phyloP scores from a whole-genome alignment of 2,329 filamentous ascomycete species.

The Ceratocystis alfenasii region DNA sequence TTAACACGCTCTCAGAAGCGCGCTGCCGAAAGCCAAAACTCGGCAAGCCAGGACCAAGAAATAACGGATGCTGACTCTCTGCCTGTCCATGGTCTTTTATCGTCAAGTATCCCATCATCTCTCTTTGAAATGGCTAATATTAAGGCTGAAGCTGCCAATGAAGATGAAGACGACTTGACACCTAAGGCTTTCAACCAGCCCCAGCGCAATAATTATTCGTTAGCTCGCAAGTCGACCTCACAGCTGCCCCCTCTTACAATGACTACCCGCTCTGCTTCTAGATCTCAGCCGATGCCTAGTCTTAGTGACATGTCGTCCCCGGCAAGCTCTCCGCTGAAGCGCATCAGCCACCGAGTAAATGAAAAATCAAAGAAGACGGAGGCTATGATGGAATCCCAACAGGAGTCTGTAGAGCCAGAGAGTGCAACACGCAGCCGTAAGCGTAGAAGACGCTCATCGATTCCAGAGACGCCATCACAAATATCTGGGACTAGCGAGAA shows the following conservation, averaged over 20 bases:
- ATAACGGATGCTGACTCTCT: constrained; percentile 11
- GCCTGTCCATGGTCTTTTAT: neutral
- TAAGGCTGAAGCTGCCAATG: neutral
- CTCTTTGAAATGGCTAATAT: constrained; percentile 11
- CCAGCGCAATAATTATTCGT: neutral
- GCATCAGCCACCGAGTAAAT: constrained; percentile 1
- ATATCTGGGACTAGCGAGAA: neutral
- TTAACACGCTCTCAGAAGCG: constrained; percentile 17
- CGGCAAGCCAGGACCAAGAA: constrained; percentile 10
- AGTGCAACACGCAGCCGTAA: neutral
- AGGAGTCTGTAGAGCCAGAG: neutral
- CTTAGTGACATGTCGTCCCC: constrained; percentile 12
- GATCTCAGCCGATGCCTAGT: neutral
- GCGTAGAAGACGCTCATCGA: neutral
- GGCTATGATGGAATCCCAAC: neutral
- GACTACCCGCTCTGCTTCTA: constrained; percentile 18
- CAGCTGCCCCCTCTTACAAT: constrained; percentile 19
- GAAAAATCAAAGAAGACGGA: neutral
- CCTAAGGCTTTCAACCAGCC: neutral
- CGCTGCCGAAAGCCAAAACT: neutral
- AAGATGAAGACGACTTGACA: neutral
- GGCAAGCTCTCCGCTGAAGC: constrained; percentile 12
- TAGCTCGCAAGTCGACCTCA: constrained; percentile 5
- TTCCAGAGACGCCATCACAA: neutral
- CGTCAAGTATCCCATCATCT: constrained; percentile 5